These are phyloP conservation scores for Puccinia hordei DNA, from an alignment of 1,284 basidiomycete species.

Conservation along the genomic window DNA sequence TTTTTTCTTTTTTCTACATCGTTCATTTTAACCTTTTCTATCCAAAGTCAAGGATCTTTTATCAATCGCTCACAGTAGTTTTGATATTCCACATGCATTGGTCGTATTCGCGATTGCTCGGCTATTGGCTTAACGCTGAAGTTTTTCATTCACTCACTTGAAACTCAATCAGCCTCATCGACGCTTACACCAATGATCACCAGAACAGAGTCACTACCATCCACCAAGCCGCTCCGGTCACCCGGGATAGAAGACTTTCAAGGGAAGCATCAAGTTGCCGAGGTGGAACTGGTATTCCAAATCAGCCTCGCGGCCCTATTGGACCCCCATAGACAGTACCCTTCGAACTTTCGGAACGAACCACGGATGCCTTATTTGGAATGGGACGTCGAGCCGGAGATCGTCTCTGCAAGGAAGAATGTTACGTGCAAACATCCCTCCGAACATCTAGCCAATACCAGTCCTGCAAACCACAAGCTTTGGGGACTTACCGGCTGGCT, in stretches of 20 bases:
- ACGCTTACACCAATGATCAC: background rate
- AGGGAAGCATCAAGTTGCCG: constrained; percentile 17
- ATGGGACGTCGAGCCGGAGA: constrained; percentile 28
- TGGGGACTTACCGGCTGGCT: constrained; percentile 47
- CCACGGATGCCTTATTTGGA: constrained; percentile 33
- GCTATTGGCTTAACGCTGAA: background rate
- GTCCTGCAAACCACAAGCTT: background rate
- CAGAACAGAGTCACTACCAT: background rate
- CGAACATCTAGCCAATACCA: background rate
- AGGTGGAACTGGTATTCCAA: constrained; percentile 30
- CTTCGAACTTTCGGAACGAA: constrained; percentile 6
- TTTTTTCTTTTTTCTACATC: background rate
- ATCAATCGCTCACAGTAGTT: background rate
- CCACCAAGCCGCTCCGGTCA: constrained; percentile 3
- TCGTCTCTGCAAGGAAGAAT: background rate
- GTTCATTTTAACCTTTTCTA: background rate
- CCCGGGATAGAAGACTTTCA: constrained; percentile 2
- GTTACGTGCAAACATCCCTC: background rate
- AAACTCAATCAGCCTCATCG: background rate
- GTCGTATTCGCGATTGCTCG: background rate
- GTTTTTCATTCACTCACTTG: constrained; percentile 31
- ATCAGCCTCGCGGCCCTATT: constrained; percentile 22
- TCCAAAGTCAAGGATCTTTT: background rate
- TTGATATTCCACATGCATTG: background rate
- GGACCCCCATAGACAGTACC: background rate